A percentile compares a stretch with the other conserved stretches of the same genome.
Conservation (phyloP, 257 asterid genomes). For the Solanum rostratum region DNA sequence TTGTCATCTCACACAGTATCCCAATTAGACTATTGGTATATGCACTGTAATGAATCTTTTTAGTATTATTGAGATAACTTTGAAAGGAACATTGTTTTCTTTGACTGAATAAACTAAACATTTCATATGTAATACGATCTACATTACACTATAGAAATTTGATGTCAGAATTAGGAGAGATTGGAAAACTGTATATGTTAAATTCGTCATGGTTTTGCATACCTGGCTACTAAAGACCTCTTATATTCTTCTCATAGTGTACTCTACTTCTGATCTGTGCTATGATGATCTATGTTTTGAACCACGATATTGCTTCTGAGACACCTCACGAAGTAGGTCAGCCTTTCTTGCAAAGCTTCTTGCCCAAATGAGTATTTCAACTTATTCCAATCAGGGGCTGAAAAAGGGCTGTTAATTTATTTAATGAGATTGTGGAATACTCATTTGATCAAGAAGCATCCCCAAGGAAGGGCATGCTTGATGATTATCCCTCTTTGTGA, state of each 20-base stretch:
- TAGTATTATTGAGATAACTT: neutral
- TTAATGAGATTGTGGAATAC: slow-evolving; percentile 13
- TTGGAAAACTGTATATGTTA: neutral
- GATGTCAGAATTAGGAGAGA: neutral
- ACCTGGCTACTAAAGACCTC: neutral
- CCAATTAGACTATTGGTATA: neutral
- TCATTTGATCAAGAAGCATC: slow-evolving; percentile 21
- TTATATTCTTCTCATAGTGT: neutral
- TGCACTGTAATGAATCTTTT: neutral
- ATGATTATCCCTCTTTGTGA: neutral
- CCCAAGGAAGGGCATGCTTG: slow-evolving; percentile 11
- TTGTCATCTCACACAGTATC: neutral
- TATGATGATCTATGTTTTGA: neutral
- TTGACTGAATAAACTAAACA: neutral
- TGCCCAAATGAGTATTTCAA: slow-evolving; percentile 14
- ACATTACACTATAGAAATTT: neutral
- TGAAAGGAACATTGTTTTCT: neutral
- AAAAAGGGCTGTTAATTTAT: neutral
- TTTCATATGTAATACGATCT: neutral
- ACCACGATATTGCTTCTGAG: neutral
- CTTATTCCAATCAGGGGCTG: neutral
- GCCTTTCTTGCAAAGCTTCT: neutral
- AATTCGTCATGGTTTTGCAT: neutral
- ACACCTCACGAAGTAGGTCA: neutral
- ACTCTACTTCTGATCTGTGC: neutral